These are phyloP conservation scores for Oehlia diaphana DNA, from an alignment of 192 early-diverging fungal genomes.

Conservation along the genomic window DNA sequence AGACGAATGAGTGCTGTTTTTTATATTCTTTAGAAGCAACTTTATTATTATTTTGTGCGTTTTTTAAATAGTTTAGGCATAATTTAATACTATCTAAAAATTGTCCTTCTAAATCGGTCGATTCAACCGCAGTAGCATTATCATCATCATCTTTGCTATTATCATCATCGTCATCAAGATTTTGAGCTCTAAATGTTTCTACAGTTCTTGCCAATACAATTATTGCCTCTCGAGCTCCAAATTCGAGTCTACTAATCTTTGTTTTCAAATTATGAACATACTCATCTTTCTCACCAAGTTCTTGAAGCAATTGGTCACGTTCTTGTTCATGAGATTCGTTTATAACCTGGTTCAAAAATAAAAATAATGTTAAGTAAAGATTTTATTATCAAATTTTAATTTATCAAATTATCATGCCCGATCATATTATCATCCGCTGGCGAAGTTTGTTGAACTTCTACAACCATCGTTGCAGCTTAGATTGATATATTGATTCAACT, in stretches of 20 bases:
- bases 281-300: slow-evolving; percentile 48
- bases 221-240: slow-evolving; percentile 46
- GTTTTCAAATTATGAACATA: slow-evolving; percentile 46
- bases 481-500: not conserved
- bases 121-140: slow-evolving; percentile 31
- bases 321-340: slow-evolving; percentile 49
- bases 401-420: not conserved
- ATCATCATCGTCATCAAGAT: slow-evolving; percentile 24
- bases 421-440: not conserved
- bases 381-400: not conserved
- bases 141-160: slow-evolving; percentile 27
- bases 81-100: slow-evolving; percentile 32
- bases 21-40: not conserved
- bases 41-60: slow-evolving; percentile 18
- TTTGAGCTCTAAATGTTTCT: slow-evolving; percentile 28
- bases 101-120: slow-evolving; percentile 31
- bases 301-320: slow-evolving; percentile 46
- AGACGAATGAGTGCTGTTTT: not conserved
- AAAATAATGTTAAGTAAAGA: not conserved
- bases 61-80: slow-evolving; percentile 33
- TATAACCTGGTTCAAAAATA: slow-evolving; percentile 35
- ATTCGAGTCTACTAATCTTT: slow-evolving; percentile 43
- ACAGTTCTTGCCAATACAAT: slow-evolving; percentile 37
- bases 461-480: too few relatives aligned
- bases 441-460: too few relatives aligned